phyloP scores from a whole-genome alignment of 768 basidiomycete genomes.

The Rhodosporidiobolus odoratus region DNA sequence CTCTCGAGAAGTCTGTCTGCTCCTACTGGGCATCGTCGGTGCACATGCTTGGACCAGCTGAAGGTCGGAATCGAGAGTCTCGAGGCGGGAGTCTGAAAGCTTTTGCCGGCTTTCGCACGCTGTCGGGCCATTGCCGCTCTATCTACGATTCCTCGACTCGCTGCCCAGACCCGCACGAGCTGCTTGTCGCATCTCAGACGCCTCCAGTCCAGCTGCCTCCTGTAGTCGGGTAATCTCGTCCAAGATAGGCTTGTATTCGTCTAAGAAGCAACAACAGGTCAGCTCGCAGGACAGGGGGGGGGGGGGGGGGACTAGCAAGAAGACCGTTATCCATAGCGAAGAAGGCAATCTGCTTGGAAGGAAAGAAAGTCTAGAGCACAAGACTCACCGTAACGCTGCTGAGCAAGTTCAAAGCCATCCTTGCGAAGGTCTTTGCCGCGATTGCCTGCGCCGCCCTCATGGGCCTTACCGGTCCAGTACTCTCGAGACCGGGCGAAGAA shows the following conservation, averaged over 20 bases:
- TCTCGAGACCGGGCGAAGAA: constrained; percentile 79
- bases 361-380: neutral
- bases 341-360: no score
- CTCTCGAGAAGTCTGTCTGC: no score
- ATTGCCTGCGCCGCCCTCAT: constrained; percentile 54
- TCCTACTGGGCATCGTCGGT: no score
- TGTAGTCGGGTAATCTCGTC: constrained; percentile 77
- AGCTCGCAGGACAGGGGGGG: no score
- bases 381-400: constrained; percentile 63
- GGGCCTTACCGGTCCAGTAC: constrained; percentile 73
- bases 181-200: constrained; percentile 17
- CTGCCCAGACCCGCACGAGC: constrained; percentile 33
- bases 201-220: constrained; percentile 75
- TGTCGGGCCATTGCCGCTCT: neutral
- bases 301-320: no score
- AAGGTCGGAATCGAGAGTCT: no score
- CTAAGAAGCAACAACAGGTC: constrained; percentile 46
- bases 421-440: constrained; percentile 71
- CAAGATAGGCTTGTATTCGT: constrained; percentile 72
- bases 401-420: constrained; percentile 70
- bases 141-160: constrained; percentile 35
- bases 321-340: no score
- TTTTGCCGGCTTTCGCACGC: no score
- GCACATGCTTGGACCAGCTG: no score
- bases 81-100: no score